These are phyloP conservation scores for Penicillium turbatum DNA, from an alignment of 495 filamentous ascomycete species.

Conservation along the genomic window DNA sequence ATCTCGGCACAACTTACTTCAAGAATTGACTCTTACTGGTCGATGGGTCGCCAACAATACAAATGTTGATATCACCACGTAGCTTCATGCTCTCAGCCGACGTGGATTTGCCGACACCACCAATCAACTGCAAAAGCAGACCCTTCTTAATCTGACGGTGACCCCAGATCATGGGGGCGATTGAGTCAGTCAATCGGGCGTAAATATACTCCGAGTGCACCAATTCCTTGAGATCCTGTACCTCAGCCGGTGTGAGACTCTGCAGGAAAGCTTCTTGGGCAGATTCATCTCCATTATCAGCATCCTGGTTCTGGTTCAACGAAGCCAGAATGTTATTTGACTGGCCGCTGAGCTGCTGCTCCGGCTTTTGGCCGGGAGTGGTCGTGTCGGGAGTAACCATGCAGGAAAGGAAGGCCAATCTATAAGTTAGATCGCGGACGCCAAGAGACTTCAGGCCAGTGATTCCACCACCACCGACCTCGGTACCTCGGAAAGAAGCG, in stretches of 20 bases:
- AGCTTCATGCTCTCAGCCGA: constrained; percentile 90
- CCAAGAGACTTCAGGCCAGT: constrained; percentile 86
- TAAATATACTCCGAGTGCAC: constrained; percentile 96
- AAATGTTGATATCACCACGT: constrained; percentile 97
- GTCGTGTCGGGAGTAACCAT: constrained; percentile 94
- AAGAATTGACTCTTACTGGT: constrained; percentile 98
- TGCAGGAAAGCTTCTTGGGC: constrained; percentile 84
- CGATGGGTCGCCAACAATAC: constrained; percentile 96
- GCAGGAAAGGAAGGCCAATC: constrained; percentile 93
- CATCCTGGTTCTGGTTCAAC: constrained; percentile 63
- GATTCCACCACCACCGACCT: constrained; percentile 79
- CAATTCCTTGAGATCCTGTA: constrained; percentile 86
- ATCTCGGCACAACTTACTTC: constrained; percentile 51
- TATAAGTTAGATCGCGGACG: constrained; percentile 92
- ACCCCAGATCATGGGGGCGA: constrained; percentile 97
- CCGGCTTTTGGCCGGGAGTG: constrained; percentile 62
- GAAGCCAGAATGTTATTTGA: constrained; percentile 77
- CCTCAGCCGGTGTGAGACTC: constrained; percentile 76
- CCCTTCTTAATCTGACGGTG: constrained; percentile 98
- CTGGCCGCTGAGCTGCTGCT: constrained; percentile 64
- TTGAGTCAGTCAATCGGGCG: constrained; percentile 81
- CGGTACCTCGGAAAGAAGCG: constrained; percentile 65
- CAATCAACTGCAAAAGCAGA: constrained; percentile 85
- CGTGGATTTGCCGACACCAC: constrained; percentile 78
- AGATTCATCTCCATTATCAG: constrained; percentile 71